Percentiles rank a stretch among this genome's conserved stretches.
phyloP scores from a whole-genome alignment of 495 filamentous ascomycete species.

The Articulospora tetracladia region DNA sequence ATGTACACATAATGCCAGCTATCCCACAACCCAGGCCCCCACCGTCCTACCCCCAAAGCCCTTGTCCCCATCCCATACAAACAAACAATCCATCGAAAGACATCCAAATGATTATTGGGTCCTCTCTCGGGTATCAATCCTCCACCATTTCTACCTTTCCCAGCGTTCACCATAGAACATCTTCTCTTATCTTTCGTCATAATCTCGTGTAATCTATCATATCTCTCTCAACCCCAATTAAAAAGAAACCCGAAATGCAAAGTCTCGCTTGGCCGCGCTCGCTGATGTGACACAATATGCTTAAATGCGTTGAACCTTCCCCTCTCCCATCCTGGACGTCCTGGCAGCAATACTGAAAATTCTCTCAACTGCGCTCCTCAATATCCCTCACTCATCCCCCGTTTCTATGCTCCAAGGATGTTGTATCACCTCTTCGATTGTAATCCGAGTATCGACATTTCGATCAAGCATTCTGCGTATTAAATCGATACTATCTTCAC shows the following conservation, averaged over 20 bases:
- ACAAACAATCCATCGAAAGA: too few species aligned
- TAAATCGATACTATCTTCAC: slow-evolving; percentile 85
- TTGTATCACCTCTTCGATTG: slow-evolving; percentile 78
- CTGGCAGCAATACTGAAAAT: not conserved
- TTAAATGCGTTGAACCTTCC: not conserved
- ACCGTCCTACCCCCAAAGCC: too few species aligned
- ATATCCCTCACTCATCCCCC: slow-evolving; percentile 17
- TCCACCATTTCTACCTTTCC: not conserved
- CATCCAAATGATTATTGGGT: too few species aligned
- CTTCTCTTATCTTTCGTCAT: not conserved
- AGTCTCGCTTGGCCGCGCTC: not conserved
- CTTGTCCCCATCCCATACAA: too few species aligned
- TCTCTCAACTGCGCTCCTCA: slow-evolving; percentile 2
- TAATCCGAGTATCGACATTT: slow-evolving; percentile 74
- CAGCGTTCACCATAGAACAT: not conserved
- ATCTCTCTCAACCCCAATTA: not conserved
- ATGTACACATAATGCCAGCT: too few species aligned
- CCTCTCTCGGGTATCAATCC: slow-evolving; percentile 15
- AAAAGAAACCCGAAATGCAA: not conserved
- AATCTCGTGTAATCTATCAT: slow-evolving; percentile 9
- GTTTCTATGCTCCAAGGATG: slow-evolving; percentile 64
- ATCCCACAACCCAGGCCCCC: too few species aligned
- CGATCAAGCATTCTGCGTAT: slow-evolving; percentile 88
- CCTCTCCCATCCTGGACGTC: not conserved
- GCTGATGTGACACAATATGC: not conserved